Percentiles rank a stretch among this genome's conserved stretches.
Evolutionary conservation across 768 basidiomycete species (phyloP).

Genomic region (Cyclocybe cylindracea): DNA sequence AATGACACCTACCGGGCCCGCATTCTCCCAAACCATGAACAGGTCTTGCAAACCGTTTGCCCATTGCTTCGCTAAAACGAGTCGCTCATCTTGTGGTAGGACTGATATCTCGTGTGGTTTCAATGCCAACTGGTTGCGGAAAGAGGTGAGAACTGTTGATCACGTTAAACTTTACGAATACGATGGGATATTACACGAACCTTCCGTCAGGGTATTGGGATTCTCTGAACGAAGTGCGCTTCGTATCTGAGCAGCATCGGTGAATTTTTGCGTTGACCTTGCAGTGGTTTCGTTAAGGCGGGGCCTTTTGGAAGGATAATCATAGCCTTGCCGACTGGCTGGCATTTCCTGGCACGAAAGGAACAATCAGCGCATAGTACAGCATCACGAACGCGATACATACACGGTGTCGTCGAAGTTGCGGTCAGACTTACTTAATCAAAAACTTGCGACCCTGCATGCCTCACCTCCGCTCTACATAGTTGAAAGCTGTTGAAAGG

Average conservation of each 20-base stretch:
- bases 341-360: too few relatives aligned
- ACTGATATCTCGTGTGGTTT: constrained; percentile 48
- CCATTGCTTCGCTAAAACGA: constrained; percentile 64
- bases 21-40: constrained; percentile 61
- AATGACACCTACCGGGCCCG: constrained; percentile 44
- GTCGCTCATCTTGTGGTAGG: constrained; percentile 56
- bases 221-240: constrained; percentile 31
- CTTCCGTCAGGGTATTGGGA: constrained; percentile 30
- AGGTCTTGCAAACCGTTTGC: constrained; percentile 57
- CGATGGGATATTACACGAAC: constrained; percentile 18
- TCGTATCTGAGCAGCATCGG: constrained; percentile 32
- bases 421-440: too few relatives aligned
- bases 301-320: constrained; percentile 18
- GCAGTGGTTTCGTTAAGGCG: constrained; percentile 10
- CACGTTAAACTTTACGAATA: constrained; percentile 7
- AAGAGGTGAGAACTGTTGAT: constrained; percentile 42
- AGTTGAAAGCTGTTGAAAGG: too few relatives aligned
- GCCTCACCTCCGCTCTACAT: too few relatives aligned
- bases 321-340: neutral
- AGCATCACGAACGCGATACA: too few relatives aligned
- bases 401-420: too few relatives aligned
- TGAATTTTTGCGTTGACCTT: constrained; percentile 18
- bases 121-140: constrained; percentile 66
- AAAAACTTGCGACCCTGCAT: too few relatives aligned
- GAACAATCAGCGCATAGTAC: too few relatives aligned